Evolutionary conservation across 1,284 basidiomycete genomes (phyloP), one percentile per base, ranked within the genome.

Genomic region (Vanrija sp.): DNA sequence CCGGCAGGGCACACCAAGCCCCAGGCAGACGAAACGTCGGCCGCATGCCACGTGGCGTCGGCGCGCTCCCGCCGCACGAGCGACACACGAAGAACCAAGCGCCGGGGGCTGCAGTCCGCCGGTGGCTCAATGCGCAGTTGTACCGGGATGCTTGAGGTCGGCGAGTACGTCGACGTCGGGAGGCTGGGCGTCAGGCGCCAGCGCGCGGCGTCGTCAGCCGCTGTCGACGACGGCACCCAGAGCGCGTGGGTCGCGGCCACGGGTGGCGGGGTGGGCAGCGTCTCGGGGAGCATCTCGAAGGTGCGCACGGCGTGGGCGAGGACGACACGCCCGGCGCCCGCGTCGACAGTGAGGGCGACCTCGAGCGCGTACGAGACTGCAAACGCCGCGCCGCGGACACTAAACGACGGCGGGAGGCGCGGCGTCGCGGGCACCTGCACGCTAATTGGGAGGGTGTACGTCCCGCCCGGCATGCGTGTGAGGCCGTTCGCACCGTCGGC

Each of bases 231-330:
- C 3, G 18, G 46, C 9, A 54, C 43, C 38, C 47, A 44, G 25
- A 49, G 38, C 18, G 38, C 40, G 23, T 51, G 49, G 18, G 39
- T 21, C 18, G 49, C 23, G 65, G 64, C 23, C 55, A 53, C 14
- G 62, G 64, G 28, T 15, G 63, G 49, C 16, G 60, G 48, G 8
- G 67, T 66, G 2, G 71, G 71, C 38, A 70, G 45, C 15, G 71
- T 72, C 39, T 65, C 61, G 16, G 72, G 71, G 49, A 74, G 65
- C 59, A 72, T 68, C 45, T 70, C 69, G 50, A 74, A 71, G 16
- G 61, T 58, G 25, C 58, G 55, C 0, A 58, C 48, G 7, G 64
- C 61, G 39, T 65, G 62, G 14, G 70, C 64, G 16, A 73, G 52
- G 14, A 65, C 52, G 10, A 65, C 53, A 3, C 34, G 47, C 3